Base-by-base conservation (phyloP, 192 early-diverging fungal species). In the Chytriomyces confervae region DNA sequence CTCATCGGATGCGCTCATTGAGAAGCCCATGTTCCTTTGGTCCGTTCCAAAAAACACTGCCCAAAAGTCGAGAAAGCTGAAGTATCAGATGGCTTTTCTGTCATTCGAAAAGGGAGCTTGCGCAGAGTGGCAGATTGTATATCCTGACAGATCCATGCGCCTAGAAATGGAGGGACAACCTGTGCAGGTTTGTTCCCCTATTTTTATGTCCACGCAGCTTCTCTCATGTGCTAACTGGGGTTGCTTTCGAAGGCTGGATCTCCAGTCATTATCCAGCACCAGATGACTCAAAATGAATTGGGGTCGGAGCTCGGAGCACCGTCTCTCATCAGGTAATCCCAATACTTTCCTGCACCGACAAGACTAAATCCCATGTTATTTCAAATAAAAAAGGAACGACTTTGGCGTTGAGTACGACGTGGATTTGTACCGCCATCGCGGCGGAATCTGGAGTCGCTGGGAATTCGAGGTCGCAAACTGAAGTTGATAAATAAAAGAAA, bases 371-470 rank as follows among this genome's bases (percentile, higher is more conserved):
- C 63, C 24, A 60, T 0, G 6, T 24, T 29, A 24, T 7, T 46
- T 43, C 62, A 46, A 49, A 61, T 3, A 45, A 36, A 36, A 16
- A 75, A 84, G 84, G 45, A 85, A 79, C 69, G 77, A 82, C 60
- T 85, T 82, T 72, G 84, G 84, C 8, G 50, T 79, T 7, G 84
- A 85, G 53, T 79, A 61, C 46, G 84, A 85, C 48, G 81, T 82
- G 9, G 79, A 77, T 48, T 48, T 76, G 47, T 61, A 50, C 8
- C n/a, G 48, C 43, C 27, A 49, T 18, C 74, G 74, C 18, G 62
- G 49, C 43, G 50, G 24, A 8, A 66, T 61, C 13, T 76, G 74
- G 74, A 62, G 62, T 29, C 8, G 74, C 6, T 76, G 74, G 74
- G 47, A 51, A 47, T 76, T 76, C 50, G 74, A 76, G 47, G 61